phyloP scores from a whole-genome alignment of 768 basidiomycete genomes.

The Peribolospora kevripleyi region DNA sequence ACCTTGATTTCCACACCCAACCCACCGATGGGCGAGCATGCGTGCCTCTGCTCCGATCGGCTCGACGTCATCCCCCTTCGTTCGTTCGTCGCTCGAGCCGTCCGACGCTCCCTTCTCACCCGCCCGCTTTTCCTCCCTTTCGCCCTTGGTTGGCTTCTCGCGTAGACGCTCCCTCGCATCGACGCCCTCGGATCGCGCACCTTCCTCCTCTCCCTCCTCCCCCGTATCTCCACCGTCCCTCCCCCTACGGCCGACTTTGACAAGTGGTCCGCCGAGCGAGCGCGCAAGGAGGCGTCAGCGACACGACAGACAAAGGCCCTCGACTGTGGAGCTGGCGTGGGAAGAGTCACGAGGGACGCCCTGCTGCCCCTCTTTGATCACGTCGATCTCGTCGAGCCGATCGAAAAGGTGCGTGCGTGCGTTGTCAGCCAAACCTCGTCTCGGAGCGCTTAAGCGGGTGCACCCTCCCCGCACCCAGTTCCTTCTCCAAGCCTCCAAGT shows the following conservation, averaged over 20 bases:
- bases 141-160: too few relatives aligned
- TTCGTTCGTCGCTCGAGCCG: neutral
- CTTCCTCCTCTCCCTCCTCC: slow-evolving; percentile 57
- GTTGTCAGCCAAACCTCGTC: too few relatives aligned
- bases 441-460: too few relatives aligned
- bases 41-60: neutral
- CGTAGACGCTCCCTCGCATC: slow-evolving; percentile 59
- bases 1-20: too few relatives aligned
- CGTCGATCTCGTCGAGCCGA: slow-evolving; percentile 76
- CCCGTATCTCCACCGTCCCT: slow-evolving; percentile 49
- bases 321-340: slow-evolving; percentile 81
- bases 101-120: neutral
- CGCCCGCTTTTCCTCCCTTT: neutral
- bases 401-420: slow-evolving; percentile 14
- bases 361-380: slow-evolving; percentile 70
- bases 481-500: too few relatives aligned
- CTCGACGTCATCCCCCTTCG: neutral
- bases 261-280: neutral
- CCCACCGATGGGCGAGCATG: slow-evolving; percentile 5
- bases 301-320: slow-evolving; percentile 43
- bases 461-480: too few relatives aligned
- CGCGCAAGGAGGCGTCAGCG: slow-evolving; percentile 8
- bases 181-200: slow-evolving; percentile 76
- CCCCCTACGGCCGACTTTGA: slow-evolving; percentile 26
- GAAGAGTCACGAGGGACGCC: slow-evolving; percentile 67